Percentiles rank a stretch among this genome's conserved stretches.
Conservation (phyloP, 208 protist genomes). For the Novymonas esmeraldas region DNA sequence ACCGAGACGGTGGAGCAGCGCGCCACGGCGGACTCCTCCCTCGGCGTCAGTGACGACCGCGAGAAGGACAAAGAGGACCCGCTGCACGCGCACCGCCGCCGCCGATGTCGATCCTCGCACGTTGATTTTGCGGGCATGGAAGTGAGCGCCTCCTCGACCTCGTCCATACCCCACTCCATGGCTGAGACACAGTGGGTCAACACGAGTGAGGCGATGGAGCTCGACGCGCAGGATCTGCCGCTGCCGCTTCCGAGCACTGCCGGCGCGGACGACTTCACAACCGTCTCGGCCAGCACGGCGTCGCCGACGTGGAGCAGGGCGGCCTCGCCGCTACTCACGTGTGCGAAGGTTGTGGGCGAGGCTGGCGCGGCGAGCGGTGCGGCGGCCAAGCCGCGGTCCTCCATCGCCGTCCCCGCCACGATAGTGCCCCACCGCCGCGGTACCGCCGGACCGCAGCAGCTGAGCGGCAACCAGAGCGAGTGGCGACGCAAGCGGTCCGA, state of each 20-base stretch:
- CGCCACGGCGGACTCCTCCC: too few relatives aligned
- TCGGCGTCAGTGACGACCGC: too few relatives aligned
- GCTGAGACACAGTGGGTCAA: conserved; percentile 22
- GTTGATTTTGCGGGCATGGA: neutral
- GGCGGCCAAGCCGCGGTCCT: neutral
- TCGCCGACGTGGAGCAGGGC: conserved; percentile 1
- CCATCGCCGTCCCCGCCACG: neutral
- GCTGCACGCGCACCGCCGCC: too few relatives aligned
- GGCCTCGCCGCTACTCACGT: conserved; percentile 3
- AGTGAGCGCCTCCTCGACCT: neutral
- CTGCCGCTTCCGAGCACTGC: neutral
- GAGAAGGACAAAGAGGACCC: too few relatives aligned
- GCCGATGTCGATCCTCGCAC: neutral
- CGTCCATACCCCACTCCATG: conserved; percentile 5
- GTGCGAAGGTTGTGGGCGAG: neutral
- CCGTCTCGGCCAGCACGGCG: conserved; percentile 13
- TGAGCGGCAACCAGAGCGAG: neutral
- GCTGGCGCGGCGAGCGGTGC: neutral
- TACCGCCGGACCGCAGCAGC: neutral
- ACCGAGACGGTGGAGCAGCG: too few relatives aligned
- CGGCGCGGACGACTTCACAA: neutral
- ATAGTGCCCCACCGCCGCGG: neutral
- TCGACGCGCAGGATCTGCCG: conserved; percentile 6
- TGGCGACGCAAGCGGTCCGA: neutral
- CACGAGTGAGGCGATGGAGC: neutral